Conservation (phyloP, 257 asterid species). For the Coffea eugenioides region DNA sequence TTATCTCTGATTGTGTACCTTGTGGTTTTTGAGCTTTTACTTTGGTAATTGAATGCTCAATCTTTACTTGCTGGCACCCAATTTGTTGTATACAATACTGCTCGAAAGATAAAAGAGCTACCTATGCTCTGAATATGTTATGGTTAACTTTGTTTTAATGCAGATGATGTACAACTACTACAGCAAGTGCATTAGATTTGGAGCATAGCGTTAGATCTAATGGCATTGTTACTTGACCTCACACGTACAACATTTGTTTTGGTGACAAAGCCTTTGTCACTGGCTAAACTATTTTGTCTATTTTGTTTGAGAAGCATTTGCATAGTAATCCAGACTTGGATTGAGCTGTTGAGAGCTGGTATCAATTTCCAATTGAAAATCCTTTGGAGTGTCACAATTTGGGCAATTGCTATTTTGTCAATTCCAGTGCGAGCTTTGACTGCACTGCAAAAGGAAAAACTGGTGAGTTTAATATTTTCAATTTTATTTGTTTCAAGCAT, state of each 20-base stretch:
- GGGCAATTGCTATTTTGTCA: constrained; percentile 39
- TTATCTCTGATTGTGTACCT: not conserved
- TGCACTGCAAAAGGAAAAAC: constrained; percentile 50
- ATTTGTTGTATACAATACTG: too few relatives aligned
- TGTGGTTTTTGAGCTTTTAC: not conserved
- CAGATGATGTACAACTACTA: constrained; percentile 21
- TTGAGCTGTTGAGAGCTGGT: constrained; percentile 49
- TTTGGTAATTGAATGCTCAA: not conserved
- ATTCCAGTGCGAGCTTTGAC: constrained; percentile 51
- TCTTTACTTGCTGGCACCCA: not conserved
- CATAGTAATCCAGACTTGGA: constrained; percentile 41
- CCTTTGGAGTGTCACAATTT: constrained; percentile 38
- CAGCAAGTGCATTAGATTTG: constrained; percentile 11
- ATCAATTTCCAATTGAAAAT: constrained; percentile 38
- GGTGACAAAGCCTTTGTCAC: constrained; percentile 42
- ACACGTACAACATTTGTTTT: constrained; percentile 24
- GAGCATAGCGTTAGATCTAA: constrained; percentile 2
- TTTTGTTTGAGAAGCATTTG: constrained; percentile 34
- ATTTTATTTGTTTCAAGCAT: not conserved
- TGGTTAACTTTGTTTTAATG: not conserved
- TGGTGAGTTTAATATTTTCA: constrained; percentile 30
- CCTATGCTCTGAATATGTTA: not conserved
- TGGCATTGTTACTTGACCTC: constrained; percentile 36
- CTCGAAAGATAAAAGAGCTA: not conserved
- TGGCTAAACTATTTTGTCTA: constrained; percentile 40